Evolutionary conservation across 495 filamentous ascomycete species (phyloP).

Genomic region (Hyaloscypha finlandica): DNA sequence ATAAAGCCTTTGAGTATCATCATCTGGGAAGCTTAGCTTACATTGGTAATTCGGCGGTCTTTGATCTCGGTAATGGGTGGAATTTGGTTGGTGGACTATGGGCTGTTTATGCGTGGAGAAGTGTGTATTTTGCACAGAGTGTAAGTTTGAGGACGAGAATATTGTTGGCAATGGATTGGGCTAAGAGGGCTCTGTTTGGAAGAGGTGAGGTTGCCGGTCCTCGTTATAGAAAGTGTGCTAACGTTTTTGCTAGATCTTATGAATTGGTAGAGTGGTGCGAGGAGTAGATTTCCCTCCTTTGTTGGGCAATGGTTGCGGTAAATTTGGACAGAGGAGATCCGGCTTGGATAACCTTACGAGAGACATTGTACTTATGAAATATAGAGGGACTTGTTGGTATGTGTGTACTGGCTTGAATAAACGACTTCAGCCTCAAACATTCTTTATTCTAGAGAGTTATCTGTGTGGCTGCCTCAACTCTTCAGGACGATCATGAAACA

Average conservation of each 20-base stretch:
- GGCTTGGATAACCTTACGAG: background rate
- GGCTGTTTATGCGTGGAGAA: conserved; percentile 95
- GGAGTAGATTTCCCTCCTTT: background rate
- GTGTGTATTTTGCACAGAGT: conserved; percentile 97
- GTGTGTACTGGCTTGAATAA: background rate
- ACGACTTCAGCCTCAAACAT: background rate
- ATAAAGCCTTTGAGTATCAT: conserved; percentile 93
- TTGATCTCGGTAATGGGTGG: conserved; percentile 76
- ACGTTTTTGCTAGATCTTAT: conserved; percentile 28
- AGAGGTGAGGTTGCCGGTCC: conserved; percentile 66
- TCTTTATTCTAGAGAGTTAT: background rate
- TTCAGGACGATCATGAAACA: background rate
- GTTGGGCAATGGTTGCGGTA: background rate
- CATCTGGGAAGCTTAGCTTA: conserved; percentile 94
- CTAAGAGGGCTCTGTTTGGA: conserved; percentile 91
- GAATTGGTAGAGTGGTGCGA: conserved; percentile 23
- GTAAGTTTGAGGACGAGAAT: conserved; percentile 89
- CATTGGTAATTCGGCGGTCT: conserved; percentile 93
- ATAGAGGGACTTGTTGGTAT: background rate
- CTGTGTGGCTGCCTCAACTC: background rate
- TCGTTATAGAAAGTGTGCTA: conserved; percentile 13
- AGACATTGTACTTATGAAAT: background rate
- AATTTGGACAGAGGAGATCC: background rate
- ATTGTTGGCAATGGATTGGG: conserved; percentile 98
- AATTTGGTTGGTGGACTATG: conserved; percentile 81